These are phyloP conservation scores for Halophytophthora batemanensis DNA, from an alignment of 352 stramenopile species.

Conservation along the genomic window DNA sequence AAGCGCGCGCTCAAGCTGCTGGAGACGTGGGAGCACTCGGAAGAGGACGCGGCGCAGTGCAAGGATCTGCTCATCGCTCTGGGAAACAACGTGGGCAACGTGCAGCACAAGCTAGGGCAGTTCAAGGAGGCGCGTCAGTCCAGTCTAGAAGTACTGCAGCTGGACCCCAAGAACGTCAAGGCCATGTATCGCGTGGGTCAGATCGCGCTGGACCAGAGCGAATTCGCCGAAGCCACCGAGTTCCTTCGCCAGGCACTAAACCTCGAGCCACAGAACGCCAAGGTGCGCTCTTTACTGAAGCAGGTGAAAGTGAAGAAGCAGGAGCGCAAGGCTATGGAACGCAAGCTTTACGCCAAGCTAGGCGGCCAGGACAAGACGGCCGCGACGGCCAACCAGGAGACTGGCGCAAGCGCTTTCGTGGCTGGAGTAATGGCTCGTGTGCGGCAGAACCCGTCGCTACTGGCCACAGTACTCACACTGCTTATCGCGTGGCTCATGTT, in stretches of 20 bases:
- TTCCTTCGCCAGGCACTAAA: slow-evolving; percentile 61
- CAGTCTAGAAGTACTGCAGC: slow-evolving; percentile 73
- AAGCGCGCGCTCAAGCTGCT: slow-evolving; percentile 81
- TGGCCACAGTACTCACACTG: slow-evolving; percentile 39
- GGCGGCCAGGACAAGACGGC: slow-evolving; percentile 24
- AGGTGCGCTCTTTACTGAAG: slow-evolving; percentile 58
- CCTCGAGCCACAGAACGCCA: slow-evolving; percentile 65
- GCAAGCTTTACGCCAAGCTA: slow-evolving; percentile 71
- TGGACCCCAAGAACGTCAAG: slow-evolving; percentile 74
- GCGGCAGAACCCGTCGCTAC: slow-evolving; percentile 34
- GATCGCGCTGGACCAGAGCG: slow-evolving; percentile 68
- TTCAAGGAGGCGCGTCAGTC: slow-evolving; percentile 74
- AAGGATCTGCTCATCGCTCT: slow-evolving; percentile 74
- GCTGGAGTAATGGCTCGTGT: slow-evolving; percentile 19
- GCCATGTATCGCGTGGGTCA: slow-evolving; percentile 74
- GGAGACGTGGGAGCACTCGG: slow-evolving; percentile 65
- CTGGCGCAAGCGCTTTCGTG: slow-evolving; percentile 8
- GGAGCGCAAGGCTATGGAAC: slow-evolving; percentile 48
- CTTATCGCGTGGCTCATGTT: slow-evolving; percentile 64
- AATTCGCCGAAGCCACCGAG: slow-evolving; percentile 60
- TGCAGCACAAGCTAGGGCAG: slow-evolving; percentile 74
- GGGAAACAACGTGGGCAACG: slow-evolving; percentile 83
- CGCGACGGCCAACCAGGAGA: not conserved
- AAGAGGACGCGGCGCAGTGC: slow-evolving; percentile 49
- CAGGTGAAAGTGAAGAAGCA: slow-evolving; percentile 73